Evolutionary conservation across 768 basidiomycete genomes (phyloP).

Genomic region (Pleurotus platypus): DNA sequence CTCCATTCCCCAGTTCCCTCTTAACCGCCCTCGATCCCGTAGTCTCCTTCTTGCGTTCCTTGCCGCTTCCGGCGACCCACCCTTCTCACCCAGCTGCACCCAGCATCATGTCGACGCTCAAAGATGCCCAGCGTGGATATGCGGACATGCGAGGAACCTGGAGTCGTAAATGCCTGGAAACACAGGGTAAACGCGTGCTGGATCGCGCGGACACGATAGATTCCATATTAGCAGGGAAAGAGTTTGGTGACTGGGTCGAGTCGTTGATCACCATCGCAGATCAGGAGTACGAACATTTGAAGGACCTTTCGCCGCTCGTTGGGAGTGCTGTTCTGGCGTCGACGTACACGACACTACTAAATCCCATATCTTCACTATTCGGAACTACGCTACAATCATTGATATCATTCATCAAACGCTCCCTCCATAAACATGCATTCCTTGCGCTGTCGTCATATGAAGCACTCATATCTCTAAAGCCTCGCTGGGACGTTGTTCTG

Average conservation of each 20-base stretch:
- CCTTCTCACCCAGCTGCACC: conserved; percentile 78
- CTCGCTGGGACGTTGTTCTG: conserved; percentile 66
- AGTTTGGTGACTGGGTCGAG: conserved; percentile 71
- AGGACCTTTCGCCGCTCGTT: conserved; percentile 61
- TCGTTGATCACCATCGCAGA: conserved; percentile 63
- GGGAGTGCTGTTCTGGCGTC: conserved; percentile 45
- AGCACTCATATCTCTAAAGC: conserved; percentile 50
- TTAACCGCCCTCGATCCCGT: conserved; percentile 57
- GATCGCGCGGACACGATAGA: conserved; percentile 71
- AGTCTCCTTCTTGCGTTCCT: conserved; percentile 62
- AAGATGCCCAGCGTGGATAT: conserved; percentile 78
- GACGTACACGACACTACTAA: conserved; percentile 59
- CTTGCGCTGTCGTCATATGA: conserved; percentile 74
- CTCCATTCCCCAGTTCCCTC: conserved; percentile 52
- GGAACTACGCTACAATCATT: conserved; percentile 61
- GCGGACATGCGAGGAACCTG: conserved; percentile 85
- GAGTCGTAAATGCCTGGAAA: conserved; percentile 72
- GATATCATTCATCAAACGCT: conserved; percentile 65
- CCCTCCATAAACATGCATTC: conserved; percentile 75
- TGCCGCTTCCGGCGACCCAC: conserved; percentile 76
- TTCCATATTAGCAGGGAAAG: conserved; percentile 60
- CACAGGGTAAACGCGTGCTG: conserved; percentile 62
- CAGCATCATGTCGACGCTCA: conserved; percentile 59
- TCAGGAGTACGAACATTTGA: conserved; percentile 66
- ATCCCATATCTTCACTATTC: conserved; percentile 65